Conservation (phyloP, 345 rosid species). For the Heritiera fomes region DNA sequence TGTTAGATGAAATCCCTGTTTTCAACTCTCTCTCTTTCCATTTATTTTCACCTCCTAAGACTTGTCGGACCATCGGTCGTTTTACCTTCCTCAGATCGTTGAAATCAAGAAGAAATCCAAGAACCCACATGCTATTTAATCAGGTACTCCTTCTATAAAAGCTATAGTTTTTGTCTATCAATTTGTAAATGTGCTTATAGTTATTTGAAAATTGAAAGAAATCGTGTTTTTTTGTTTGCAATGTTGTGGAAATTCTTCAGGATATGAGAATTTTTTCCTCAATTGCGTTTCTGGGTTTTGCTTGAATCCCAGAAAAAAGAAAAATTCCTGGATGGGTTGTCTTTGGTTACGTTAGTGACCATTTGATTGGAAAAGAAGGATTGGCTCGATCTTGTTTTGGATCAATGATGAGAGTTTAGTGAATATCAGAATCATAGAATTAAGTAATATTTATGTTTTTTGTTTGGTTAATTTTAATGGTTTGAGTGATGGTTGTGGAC, state of each 20-base stretch:
- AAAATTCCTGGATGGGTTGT: background rate
- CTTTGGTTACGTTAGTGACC: background rate
- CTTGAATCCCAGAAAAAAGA: background rate
- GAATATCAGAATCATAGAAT: background rate
- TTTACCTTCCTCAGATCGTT: slow-evolving; percentile 30
- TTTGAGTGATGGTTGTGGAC: background rate
- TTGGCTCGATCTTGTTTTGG: background rate
- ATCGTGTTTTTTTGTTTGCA: background rate
- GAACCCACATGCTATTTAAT: slow-evolving; percentile 28
- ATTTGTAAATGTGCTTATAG: background rate
- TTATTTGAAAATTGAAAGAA: background rate
- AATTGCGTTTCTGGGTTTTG: slow-evolving; percentile 12
- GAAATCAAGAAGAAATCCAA: slow-evolving; percentile 12
- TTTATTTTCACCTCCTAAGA: background rate
- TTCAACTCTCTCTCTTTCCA: background rate
- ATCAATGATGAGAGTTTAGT: background rate
- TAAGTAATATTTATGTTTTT: background rate
- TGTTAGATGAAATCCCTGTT: background rate
- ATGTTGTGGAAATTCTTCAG: background rate
- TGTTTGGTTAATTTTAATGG: background rate
- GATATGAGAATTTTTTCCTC: background rate
- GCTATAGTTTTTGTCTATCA: background rate
- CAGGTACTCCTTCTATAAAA: slow-evolving; percentile 20
- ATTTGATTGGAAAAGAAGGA: background rate
- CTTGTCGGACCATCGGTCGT: slow-evolving; percentile 22